These are phyloP conservation scores for Lignosus rhinocerotis DNA, from an alignment of 1,284 basidiomycete genomes.

Conservation along the genomic window DNA sequence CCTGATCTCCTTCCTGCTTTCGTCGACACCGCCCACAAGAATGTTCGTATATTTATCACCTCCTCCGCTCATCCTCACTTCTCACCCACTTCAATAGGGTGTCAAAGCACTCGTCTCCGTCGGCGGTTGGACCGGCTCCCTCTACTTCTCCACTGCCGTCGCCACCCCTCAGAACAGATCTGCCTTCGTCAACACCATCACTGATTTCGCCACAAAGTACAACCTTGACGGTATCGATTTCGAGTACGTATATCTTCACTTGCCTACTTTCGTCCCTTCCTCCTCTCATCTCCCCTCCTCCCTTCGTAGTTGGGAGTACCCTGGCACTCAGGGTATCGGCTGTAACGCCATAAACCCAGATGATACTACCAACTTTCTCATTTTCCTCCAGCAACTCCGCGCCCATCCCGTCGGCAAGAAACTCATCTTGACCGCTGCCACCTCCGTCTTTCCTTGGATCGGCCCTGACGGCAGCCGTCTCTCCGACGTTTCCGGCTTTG, in stretches of 20 bases:
- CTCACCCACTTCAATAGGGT: conserved; percentile 34
- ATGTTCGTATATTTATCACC: conserved; percentile 21
- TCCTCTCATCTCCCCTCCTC: background rate
- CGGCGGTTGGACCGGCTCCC: conserved; percentile 83
- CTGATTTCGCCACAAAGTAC: conserved; percentile 58
- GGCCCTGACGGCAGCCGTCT: conserved; percentile 58
- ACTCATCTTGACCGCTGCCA: conserved; percentile 75
- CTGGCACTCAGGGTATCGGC: conserved; percentile 65
- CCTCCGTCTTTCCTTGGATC: conserved; percentile 67
- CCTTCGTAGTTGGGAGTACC: conserved; percentile 81
- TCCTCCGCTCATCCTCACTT: background rate
- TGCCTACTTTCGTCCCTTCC: background rate
- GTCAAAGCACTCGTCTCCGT: conserved; percentile 74
- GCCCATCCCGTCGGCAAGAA: conserved; percentile 53
- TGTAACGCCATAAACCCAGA: conserved; percentile 66
- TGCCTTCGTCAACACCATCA: conserved; percentile 68
- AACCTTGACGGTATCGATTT: conserved; percentile 80
- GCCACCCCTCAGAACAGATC: conserved; percentile 57
- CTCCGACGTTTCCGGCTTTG: conserved; percentile 69
- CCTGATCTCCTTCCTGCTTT: conserved; percentile 30
- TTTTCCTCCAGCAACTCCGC: conserved; percentile 76
- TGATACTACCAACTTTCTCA: conserved; percentile 74
- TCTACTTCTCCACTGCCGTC: conserved; percentile 70
- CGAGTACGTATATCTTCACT: conserved; percentile 49
- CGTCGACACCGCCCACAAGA: conserved; percentile 31